Base-by-base conservation (phyloP, 495 filamentous ascomycete genomes). In the Aspergillus bridgeri region DNA sequence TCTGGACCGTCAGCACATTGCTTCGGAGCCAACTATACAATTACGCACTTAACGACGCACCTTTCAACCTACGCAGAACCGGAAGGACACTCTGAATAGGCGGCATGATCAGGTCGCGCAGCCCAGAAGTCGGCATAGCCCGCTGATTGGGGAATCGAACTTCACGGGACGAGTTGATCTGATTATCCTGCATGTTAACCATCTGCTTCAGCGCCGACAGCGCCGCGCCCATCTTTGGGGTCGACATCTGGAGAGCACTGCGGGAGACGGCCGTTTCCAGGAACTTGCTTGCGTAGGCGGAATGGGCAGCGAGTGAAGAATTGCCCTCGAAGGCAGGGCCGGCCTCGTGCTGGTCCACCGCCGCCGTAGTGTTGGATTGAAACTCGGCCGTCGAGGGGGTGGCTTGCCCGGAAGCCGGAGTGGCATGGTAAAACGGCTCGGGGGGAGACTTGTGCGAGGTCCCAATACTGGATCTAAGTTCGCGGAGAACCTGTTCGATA, bases 201-300 rank as follows among this genome's bases (percentile, higher is more conserved):
- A 86, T 81, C 54, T 84, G 79, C 51, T 80, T 80, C 19, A 88
- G 71, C 2, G 81, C 79, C 6, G 78, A 75, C 17, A 88, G 69
- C 1, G 84, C 85, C 9, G 79, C 75, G 19, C 74, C 73, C 57
- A 86, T 82, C 60, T 81, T 81, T 1, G 74, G 79, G 42, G 74
- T 79, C 11, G 75, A 71, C 29, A 76, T 65, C 48, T 75, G 75
- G 3, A 81, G 68, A 1, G 80, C 69, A 29, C 79, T 77, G 48
- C 77, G 74, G 21, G 80, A 77, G 19, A 89, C 83, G 17, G 82
- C 82, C 23, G 80, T 77, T 58, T 86, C 78, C 23, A 87, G 75
- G 56, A 87, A 83, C 59, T 83, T 74, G 54, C 80, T 83, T 5
- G 86, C 86, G 65, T 86, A 86, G 2, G 74, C 82, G 1, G 85